Evolutionary conservation across 352 stramenopile species (phyloP).

Genomic region (Aphanomyces astaci): DNA sequence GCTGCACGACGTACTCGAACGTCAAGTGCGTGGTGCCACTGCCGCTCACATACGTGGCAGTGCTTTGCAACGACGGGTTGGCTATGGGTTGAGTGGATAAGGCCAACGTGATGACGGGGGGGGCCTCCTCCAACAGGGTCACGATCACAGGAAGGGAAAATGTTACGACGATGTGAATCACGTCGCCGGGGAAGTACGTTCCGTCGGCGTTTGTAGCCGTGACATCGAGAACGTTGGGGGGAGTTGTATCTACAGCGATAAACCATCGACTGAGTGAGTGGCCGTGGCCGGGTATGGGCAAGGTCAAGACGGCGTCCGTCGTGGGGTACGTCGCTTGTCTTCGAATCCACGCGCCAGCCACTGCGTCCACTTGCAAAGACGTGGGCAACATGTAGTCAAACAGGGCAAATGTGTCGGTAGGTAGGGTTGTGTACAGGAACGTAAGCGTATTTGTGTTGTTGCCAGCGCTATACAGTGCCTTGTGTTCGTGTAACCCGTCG

Average conservation of each 20-base stretch:
- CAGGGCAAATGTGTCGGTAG: conserved; percentile 45
- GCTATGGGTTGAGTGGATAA: conserved; percentile 3
- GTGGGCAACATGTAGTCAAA: conserved; percentile 55
- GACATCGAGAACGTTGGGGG: conserved; percentile 35
- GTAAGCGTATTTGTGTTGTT: conserved; percentile 39
- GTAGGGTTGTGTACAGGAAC: conserved; percentile 46
- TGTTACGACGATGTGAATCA: conserved; percentile 38
- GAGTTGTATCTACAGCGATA: conserved; percentile 51
- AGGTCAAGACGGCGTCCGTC: conserved; percentile 34
- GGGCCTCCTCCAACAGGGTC: conserved; percentile 40
- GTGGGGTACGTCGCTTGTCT: conserved; percentile 42
- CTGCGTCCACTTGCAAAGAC: conserved; percentile 32
- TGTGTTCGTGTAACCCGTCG: conserved; percentile 30
- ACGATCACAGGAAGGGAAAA: conserved; percentile 64
- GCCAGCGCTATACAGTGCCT: conserved; percentile 43
- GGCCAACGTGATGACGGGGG: conserved; percentile 23
- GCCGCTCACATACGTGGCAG: conserved; percentile 46
- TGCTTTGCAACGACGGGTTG: conserved; percentile 9
- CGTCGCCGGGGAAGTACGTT: conserved; percentile 52
- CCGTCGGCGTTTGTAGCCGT: conserved; percentile 34
- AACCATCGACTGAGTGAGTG: conserved; percentile 45
- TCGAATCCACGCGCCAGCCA: conserved; percentile 29
- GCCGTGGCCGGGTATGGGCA: conserved; percentile 32
- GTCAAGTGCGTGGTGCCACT: conserved; percentile 35
- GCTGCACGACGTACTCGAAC: conserved; percentile 50